Percentiles rank a stretch among this genome's conserved stretches.
phyloP scores from a whole-genome alignment of 1,284 basidiomycete genomes.

The Acaromyces ingoldii region DNA sequence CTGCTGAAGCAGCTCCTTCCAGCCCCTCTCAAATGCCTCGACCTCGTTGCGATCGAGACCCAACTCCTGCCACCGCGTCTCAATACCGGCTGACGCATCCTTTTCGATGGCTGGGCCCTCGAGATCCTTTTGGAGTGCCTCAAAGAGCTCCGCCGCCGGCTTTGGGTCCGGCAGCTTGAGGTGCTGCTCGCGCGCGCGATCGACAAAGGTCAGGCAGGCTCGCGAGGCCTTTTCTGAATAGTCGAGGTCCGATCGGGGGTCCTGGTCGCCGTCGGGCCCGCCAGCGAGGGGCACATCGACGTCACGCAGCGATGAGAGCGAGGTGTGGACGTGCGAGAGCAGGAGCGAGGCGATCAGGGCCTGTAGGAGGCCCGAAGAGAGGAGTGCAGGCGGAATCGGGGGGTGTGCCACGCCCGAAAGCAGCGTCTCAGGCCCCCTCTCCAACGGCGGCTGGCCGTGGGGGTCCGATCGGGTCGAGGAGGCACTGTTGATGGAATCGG shows the following conservation, averaged over 20 bases:
- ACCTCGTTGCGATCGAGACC: slow-evolving; percentile 6
- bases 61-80: slow-evolving; percentile 10
- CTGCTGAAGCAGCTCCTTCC: background rate
- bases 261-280: slow-evolving; percentile 64
- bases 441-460: slow-evolving; percentile 52
- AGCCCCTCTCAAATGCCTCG: background rate
- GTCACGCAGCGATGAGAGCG: slow-evolving; percentile 14
- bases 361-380: slow-evolving; percentile 34
- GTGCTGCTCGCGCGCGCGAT: slow-evolving; percentile 1
- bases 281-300: slow-evolving; percentile 52
- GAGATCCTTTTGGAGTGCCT: background rate
- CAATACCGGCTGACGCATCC: background rate
- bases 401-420: slow-evolving; percentile 29
- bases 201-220: slow-evolving; percentile 53
- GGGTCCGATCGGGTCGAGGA: too few relatives aligned
- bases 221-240: slow-evolving; percentile 74
- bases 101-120: background rate
- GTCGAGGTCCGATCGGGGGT: slow-evolving; percentile 64
- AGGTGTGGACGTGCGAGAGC: slow-evolving; percentile 5
- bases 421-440: slow-evolving; percentile 45
- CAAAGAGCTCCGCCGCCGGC: background rate
- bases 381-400: slow-evolving; percentile 36
- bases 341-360: slow-evolving; percentile 40
- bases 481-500: slow-evolving; percentile 54
- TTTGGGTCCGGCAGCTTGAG: background rate